Evolutionary conservation across 441 rosid genomes (phyloP).

Genomic region (Corymbia calophylla): DNA sequence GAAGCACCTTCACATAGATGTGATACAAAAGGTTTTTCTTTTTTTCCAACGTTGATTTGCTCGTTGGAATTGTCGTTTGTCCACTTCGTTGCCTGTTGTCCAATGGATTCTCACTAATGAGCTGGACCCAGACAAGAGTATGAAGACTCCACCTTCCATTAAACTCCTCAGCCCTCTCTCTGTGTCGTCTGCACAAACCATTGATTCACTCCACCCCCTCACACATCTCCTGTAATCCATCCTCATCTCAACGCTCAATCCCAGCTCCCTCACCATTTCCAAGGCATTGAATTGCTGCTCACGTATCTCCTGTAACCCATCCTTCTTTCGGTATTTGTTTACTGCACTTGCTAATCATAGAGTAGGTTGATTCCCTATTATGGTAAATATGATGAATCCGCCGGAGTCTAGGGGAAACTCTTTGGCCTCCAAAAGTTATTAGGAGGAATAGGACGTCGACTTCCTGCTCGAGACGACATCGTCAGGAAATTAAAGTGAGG

Average conservation of each 20-base stretch:
- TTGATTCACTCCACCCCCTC: not conserved
- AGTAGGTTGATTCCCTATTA: too few relatives aligned
- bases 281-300: conserved; percentile 52
- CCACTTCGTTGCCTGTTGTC: not conserved
- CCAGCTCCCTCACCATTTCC: conserved; percentile 23
- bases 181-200: not conserved
- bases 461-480: not conserved
- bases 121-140: not conserved
- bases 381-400: not conserved
- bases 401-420: not conserved
- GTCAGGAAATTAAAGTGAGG: too few relatives aligned
- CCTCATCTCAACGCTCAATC: conserved; percentile 29
- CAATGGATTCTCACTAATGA: not conserved
- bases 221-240: conserved; percentile 28
- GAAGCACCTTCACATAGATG: not conserved
- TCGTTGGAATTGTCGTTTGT: not conserved
- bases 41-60: not conserved
- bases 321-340: too few relatives aligned
- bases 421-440: not conserved
- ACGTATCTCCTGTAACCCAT: too few relatives aligned
- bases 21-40: not conserved
- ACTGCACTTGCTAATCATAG: too few relatives aligned
- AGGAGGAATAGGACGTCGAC: not conserved
- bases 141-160: not conserved
- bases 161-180: not conserved